Evolutionary conservation across 257 asterid genomes (phyloP), one percentile per base, ranked within the genome.

Genomic region (Hygrophila difformis): DNA sequence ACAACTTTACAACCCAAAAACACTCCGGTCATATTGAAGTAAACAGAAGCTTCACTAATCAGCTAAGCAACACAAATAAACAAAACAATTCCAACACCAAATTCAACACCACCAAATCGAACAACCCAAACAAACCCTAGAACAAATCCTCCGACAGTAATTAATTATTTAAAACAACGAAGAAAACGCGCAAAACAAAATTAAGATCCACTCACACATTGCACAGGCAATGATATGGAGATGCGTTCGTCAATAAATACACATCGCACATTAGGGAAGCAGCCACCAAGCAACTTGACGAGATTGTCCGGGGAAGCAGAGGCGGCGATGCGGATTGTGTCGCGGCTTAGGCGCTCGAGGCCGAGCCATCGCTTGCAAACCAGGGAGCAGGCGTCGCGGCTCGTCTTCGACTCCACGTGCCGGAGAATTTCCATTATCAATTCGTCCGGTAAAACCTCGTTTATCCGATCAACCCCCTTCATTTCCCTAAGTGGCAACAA

Each of bases 321-420:
- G 15, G 94, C 94, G 59, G 82, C 93, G 63, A 84, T 68, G 38
- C 84, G 87, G 39, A 84, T 60, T 36, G 82, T 62, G 1, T 66
- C 68, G 24, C 95, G 92, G 74, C 86, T 76, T 44, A 72, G 79
- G 35, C 97, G 74, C 76, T 84, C 93, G 18, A 84, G 91, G 71
- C 55, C 36, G 6, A 78, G 94, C 97, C 97, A 87, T 60, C 92
- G 62, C 77, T 78, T 72, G 81, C 95, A 87, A 26, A 87, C 95
- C 38, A 84, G 66, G 2, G 95, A 73, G 23, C 76, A 69, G 7
- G 92, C 69, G 47, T 87, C 97, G 26, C 92, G 82, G 70, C 44
- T 62, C 6, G 67, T 16, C 69, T 81, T 87, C n/a, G 78, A 51
- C 18, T 66, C 93, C 50, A 87, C 26, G 17, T 17, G 56, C 55